Conservation (phyloP, 768 basidiomycete genomes). For the Rhizopogon sp. region DNA sequence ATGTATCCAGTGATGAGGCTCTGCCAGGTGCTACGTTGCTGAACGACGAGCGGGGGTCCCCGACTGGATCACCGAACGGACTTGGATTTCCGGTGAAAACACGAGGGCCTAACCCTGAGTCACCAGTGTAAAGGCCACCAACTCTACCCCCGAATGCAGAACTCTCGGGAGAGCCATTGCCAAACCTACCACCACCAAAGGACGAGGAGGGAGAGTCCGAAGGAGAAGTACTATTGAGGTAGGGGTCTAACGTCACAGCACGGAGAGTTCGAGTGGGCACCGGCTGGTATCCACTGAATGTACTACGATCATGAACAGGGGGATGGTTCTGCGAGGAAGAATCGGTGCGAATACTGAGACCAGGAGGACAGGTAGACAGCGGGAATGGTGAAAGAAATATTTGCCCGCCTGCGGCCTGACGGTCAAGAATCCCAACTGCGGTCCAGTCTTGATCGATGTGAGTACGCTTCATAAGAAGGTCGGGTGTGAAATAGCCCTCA, state of each 20-base stretch:
- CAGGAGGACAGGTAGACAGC: conserved; percentile 44
- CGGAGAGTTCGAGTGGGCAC: conserved; percentile 57
- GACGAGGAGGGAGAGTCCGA: conserved; percentile 75
- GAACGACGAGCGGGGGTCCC: conserved; percentile 35
- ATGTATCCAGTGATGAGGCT: conserved; percentile 33
- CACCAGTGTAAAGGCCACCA: conserved; percentile 31
- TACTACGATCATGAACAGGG: conserved; percentile 31
- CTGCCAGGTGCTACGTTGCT: conserved; percentile 27
- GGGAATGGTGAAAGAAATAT: conserved; percentile 57
- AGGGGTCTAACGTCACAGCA: conserved; percentile 57
- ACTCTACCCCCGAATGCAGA: conserved; percentile 46
- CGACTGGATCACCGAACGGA: conserved; percentile 33
- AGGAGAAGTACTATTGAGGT: conserved; percentile 46
- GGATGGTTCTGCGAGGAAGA: conserved; percentile 39
- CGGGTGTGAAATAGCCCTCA: conserved; percentile 80
- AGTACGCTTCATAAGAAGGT: conserved; percentile 82
- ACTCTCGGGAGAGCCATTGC: conserved; percentile 68
- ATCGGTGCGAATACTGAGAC: conserved; percentile 45
- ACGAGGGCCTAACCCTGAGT: conserved; percentile 31
- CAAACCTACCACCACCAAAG: conserved; percentile 57
- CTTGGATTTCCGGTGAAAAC: conserved; percentile 27
- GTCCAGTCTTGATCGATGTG: conserved; percentile 65
- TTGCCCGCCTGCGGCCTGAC: conserved; percentile 46
- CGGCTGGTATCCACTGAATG: conserved; percentile 57
- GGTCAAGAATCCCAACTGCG: conserved; percentile 54